These are phyloP conservation scores for Nemophila menziesii DNA, from an alignment of 257 asterid genomes.

Conservation along the genomic window DNA sequence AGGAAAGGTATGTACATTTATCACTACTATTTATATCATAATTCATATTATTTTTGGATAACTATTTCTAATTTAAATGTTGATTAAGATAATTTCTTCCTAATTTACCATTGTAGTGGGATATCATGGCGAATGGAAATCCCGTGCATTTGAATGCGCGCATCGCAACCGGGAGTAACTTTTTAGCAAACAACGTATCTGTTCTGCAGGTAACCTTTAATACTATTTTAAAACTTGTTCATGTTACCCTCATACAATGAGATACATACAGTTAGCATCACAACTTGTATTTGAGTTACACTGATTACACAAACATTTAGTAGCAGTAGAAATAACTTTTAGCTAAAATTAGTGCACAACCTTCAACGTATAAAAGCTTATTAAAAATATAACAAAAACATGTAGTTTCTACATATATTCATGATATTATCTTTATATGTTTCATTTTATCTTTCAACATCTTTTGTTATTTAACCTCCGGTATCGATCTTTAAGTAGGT, in stretches of 20 bases:
- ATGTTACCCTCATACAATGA: neutral
- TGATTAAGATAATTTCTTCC: neutral
- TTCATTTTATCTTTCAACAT: too few species aligned
- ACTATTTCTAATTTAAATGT: too few species aligned
- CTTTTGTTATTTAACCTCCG: too few species aligned
- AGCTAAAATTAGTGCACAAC: too few species aligned
- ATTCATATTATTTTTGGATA: too few species aligned
- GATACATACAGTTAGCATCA: neutral
- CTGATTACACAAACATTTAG: neutral
- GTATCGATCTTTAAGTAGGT: too few species aligned
- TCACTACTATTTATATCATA: neutral
- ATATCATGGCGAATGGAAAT: slow-evolving; percentile 34
- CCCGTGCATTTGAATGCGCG: slow-evolving; percentile 33
- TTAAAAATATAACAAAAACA: too few species aligned
- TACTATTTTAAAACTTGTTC: neutral
- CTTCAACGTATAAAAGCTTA: too few species aligned
- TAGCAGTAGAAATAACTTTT: too few species aligned
- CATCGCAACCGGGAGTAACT: slow-evolving; percentile 40
- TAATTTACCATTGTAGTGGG: slow-evolving; percentile 47
- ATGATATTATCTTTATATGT: too few species aligned
- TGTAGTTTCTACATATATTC: too few species aligned
- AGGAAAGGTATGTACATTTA: slow-evolving; percentile 23
- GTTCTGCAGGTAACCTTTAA: slow-evolving; percentile 41
- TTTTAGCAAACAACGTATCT: slow-evolving; percentile 43
- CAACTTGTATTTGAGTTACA: neutral